Percentiles rank a stretch among this genome's conserved stretches.
Conservation (phyloP, 1,284 basidiomycete species). For the Microbotryum violaceum region DNA sequence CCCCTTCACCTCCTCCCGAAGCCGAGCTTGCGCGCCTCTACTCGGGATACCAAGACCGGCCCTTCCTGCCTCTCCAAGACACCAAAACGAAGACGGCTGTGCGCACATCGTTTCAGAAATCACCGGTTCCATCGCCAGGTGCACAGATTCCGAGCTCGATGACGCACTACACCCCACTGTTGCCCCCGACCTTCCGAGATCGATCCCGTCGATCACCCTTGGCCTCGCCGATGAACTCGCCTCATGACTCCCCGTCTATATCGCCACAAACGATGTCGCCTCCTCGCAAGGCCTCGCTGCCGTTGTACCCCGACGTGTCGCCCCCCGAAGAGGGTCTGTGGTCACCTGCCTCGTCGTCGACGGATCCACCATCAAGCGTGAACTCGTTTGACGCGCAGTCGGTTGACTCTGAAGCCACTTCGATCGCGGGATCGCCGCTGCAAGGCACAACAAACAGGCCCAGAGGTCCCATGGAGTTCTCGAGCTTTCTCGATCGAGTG, state of each 20-base stretch:
- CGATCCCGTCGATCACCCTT: slow-evolving; percentile 16
- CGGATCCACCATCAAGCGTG: slow-evolving; percentile 7
- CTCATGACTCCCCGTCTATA: slow-evolving; percentile 15
- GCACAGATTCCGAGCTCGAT: neutral
- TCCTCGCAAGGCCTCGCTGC: slow-evolving; percentile 4
- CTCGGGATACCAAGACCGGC: neutral
- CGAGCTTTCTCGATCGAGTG: slow-evolving; percentile 26
- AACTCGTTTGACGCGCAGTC: slow-evolving; percentile 7
- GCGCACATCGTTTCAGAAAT: neutral
- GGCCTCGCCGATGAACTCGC: slow-evolving; percentile 22
- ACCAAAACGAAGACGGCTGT: neutral
- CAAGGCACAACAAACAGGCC: slow-evolving; percentile 15
- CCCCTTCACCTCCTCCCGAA: slow-evolving; percentile 6
- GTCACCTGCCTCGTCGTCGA: slow-evolving; percentile 13
- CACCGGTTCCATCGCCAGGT: neutral
- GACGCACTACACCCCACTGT: slow-evolving; percentile 15
- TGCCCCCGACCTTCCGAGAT: slow-evolving; percentile 26
- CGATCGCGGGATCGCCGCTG: slow-evolving; percentile 1
- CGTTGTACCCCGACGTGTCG: slow-evolving; percentile 3
- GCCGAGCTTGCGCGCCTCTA: neutral
- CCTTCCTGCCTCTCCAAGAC: neutral
- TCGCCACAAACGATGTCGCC: slow-evolving; percentile 11
- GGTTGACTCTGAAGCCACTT: slow-evolving; percentile 1
- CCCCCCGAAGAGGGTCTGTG: slow-evolving; percentile 8
- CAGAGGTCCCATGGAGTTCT: slow-evolving; percentile 21